Evolutionary conservation across 2,329 filamentous ascomycete species (phyloP).

Genomic region (Lachnellula hyalina): DNA sequence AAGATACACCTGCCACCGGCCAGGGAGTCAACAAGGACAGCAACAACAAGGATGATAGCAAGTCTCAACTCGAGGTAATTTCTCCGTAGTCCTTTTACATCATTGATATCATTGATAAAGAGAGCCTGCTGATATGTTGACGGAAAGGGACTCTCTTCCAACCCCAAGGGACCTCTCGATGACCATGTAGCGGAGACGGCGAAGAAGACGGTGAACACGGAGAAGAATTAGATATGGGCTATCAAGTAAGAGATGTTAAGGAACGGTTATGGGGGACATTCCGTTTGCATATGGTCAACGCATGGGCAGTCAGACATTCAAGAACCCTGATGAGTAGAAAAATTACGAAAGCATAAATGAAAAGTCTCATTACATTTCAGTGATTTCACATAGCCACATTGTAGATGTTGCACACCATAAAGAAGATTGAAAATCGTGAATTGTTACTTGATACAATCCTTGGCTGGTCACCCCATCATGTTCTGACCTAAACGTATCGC

Average conservation of each 20-base stretch:
- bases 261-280: too few species aligned
- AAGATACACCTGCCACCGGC: slow-evolving; percentile 51
- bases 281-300: too few species aligned
- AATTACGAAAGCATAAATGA: too few species aligned
- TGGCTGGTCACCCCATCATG: background rate
- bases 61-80: slow-evolving; percentile 46
- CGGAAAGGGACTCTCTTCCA: slow-evolving; percentile 49
- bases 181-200: slow-evolving; percentile 52
- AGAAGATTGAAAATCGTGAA: too few species aligned
- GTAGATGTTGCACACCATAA: too few species aligned
- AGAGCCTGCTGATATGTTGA: background rate
- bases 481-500: background rate
- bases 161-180: slow-evolving; percentile 61
- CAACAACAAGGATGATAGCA: slow-evolving; percentile 44
- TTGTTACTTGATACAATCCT: too few species aligned
- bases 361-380: too few species aligned
- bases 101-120: background rate
- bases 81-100: background rate
- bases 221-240: background rate
- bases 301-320: too few species aligned
- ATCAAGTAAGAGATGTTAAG: too few species aligned
- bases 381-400: too few species aligned
- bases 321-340: too few species aligned
- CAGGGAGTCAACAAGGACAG: slow-evolving; percentile 52
- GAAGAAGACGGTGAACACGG: slow-evolving; percentile 20